A percentile compares a stretch with the other conserved stretches of the same genome.
phyloP scores from a whole-genome alignment of 2,329 filamentous ascomycete genomes.

The Claviceps maximensis region DNA sequence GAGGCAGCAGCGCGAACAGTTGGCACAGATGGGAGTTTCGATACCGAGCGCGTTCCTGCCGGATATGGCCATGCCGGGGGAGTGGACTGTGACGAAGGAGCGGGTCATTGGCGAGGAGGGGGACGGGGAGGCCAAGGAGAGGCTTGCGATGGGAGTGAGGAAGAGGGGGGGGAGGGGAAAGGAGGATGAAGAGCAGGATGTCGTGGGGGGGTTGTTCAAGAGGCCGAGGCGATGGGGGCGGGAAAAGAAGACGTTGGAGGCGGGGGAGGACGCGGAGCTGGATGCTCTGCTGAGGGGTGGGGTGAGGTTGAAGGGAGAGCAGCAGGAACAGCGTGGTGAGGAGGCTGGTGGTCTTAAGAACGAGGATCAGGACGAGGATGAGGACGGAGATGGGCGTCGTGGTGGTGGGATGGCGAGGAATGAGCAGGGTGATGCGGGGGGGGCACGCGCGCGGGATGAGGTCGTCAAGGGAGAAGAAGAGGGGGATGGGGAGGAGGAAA shows the following conservation, averaged over 20 bases:
- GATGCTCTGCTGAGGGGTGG: conserved; percentile 43
- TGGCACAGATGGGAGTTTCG: conserved; percentile 75
- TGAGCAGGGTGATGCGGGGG: not conserved
- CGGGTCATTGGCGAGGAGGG: conserved; percentile 38
- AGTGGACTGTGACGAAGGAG: conserved; percentile 67
- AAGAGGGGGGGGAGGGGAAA: conserved; percentile 51
- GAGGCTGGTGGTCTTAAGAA: conserved; percentile 3
- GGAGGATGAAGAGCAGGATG: conserved; percentile 47
- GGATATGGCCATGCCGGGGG: conserved; percentile 77
- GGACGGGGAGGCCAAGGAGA: conserved; percentile 17
- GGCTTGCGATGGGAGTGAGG: conserved; percentile 38
- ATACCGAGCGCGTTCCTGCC: conserved; percentile 66
- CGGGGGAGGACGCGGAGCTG: conserved; percentile 38
- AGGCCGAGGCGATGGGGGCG: conserved; percentile 42
- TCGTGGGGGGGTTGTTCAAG: conserved; percentile 46
- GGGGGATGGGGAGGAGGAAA: conserved; percentile 14
- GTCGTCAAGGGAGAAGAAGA: conserved; percentile 17
- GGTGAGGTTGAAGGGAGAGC: conserved; percentile 12
- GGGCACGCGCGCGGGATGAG: no score
- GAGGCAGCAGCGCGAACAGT: conserved; percentile 73
- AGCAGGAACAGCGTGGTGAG: conserved; percentile 22
- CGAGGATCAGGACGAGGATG: conserved; percentile 1
- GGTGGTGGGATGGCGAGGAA: not conserved
- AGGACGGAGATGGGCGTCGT: conserved; percentile 3
- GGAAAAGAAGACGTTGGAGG: conserved; percentile 34